Conservation (phyloP, 2,329 filamentous ascomycete species). For the Stagonosporopsis cucurbitacearum region DNA sequence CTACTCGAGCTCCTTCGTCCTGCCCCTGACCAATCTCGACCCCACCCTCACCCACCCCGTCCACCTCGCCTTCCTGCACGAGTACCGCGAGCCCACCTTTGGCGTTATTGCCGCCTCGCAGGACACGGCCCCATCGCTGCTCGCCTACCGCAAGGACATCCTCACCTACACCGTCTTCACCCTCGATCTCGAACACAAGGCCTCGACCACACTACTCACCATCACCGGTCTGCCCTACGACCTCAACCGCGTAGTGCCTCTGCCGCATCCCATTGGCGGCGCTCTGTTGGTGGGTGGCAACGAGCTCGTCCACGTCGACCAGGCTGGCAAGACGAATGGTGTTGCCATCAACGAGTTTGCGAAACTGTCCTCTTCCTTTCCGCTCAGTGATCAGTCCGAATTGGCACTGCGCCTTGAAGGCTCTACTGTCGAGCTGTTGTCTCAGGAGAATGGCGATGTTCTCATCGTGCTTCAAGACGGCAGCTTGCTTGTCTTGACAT, state of each 20-base stretch:
- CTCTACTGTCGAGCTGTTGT: constrained; percentile 77
- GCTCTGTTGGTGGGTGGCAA: constrained; percentile 86
- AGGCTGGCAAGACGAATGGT: constrained; percentile 90
- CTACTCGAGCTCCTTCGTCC: constrained; percentile 90
- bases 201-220: constrained; percentile 90
- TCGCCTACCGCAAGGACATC: constrained; percentile 79
- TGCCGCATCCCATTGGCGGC: constrained; percentile 87
- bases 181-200: constrained; percentile 88
- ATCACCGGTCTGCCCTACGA: constrained; percentile 87
- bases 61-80: constrained; percentile 90
- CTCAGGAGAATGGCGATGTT: constrained; percentile 78
- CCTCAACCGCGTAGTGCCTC: constrained; percentile 78
- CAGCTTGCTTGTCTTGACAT: constrained; percentile 74
- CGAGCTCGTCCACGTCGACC: constrained; percentile 92
- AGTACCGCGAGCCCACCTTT: constrained; percentile 97
- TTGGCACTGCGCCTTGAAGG: constrained; percentile 81
- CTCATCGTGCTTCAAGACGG: constrained; percentile 82
- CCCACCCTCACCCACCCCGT: constrained; percentile 86
- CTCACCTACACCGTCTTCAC: constrained; percentile 94
- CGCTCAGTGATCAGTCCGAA: constrained; percentile 83
- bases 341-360: constrained; percentile 93
- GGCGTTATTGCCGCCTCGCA: constrained; percentile 85
- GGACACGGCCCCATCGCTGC: constrained; percentile 74
- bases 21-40: constrained; percentile 87
- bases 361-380: constrained; percentile 80